A percentile compares a stretch with the other conserved stretches of the same genome.
These are phyloP conservation scores for Cytospora chrysosperma DNA, from an alignment of 2,329 filamentous ascomycete genomes.

Conservation along the genomic window DNA sequence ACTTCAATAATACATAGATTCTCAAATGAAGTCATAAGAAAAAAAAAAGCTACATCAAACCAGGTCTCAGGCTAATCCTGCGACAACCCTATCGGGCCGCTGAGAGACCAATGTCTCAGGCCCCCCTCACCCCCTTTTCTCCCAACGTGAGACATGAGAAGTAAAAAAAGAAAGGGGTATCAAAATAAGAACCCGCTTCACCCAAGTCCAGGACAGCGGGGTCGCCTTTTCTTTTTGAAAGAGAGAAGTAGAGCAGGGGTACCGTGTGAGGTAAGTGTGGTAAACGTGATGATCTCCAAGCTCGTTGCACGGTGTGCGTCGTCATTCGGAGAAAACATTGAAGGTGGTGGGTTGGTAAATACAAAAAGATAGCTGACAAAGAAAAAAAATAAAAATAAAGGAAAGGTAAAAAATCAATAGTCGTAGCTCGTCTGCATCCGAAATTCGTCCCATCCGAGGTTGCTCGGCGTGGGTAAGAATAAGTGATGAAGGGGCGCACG, in stretches of 20 bases:
- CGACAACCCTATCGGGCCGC: neutral
- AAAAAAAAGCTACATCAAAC: neutral
- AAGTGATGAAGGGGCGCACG: neutral
- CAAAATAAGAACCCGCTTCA: conserved; percentile 13
- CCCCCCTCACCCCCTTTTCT: neutral
- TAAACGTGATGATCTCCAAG: conserved; percentile 18
- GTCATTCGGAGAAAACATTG: no score
- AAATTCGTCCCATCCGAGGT: neutral
- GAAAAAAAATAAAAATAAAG: neutral
- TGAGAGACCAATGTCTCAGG: neutral
- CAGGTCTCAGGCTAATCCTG: neutral
- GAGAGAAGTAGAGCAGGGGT: conserved; percentile 22
- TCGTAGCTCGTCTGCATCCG: neutral
- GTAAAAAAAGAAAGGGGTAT: conserved; percentile 11
- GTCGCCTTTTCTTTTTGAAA: neutral
- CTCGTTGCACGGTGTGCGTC: conserved; percentile 10
- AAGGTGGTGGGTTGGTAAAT: neutral
- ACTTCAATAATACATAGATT: neutral
- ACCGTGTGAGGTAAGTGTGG: conserved; percentile 2
- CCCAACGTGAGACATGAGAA: neutral
- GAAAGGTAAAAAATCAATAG: neutral
- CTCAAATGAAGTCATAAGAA: neutral
- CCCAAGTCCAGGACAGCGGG: conserved; percentile 21
- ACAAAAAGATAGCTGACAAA: neutral
- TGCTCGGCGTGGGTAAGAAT: neutral